phyloP scores from a whole-genome alignment of 2,329 filamentous ascomycete species.

The Nemania sp. region DNA sequence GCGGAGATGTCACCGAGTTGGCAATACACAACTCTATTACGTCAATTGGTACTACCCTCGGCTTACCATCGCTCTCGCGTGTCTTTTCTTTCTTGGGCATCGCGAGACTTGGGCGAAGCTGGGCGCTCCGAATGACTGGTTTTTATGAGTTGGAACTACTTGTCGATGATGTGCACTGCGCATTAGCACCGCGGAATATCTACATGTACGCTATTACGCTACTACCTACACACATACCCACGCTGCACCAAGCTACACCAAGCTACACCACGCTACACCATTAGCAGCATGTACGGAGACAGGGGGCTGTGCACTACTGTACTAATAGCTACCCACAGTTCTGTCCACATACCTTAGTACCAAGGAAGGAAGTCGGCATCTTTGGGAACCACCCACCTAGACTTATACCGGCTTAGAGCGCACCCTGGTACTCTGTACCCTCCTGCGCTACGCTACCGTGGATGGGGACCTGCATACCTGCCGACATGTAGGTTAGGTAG shows the following conservation, averaged over 20 bases:
- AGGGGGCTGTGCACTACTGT: neutral
- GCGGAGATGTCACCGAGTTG: neutral
- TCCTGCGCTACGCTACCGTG: neutral
- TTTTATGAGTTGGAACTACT: neutral
- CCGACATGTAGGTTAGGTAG: too few species aligned
- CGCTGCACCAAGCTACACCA: too few species aligned
- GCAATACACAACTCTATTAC: constrained; percentile 28
- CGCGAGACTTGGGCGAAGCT: neutral
- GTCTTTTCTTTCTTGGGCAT: neutral
- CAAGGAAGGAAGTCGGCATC: neutral
- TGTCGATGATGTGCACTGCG: neutral
- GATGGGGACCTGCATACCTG: constrained; percentile 16
- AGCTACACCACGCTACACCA: too few species aligned
- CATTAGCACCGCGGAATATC: too few species aligned
- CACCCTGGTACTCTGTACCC: neutral
- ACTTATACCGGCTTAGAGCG: constrained; percentile 13
- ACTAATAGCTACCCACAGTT: neutral
- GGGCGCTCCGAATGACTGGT: neutral
- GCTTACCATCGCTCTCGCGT: neutral
- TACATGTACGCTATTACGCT: too few species aligned
- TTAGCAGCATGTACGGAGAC: neutral
- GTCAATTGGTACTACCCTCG: constrained; percentile 20
- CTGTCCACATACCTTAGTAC: too few species aligned
- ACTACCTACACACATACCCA: too few species aligned
- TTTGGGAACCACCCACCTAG: constrained; percentile 3